Evolutionary conservation across 116 monocot species (phyloP), one percentile per base, ranked within the genome.

Genomic region (Zostera marina): DNA sequence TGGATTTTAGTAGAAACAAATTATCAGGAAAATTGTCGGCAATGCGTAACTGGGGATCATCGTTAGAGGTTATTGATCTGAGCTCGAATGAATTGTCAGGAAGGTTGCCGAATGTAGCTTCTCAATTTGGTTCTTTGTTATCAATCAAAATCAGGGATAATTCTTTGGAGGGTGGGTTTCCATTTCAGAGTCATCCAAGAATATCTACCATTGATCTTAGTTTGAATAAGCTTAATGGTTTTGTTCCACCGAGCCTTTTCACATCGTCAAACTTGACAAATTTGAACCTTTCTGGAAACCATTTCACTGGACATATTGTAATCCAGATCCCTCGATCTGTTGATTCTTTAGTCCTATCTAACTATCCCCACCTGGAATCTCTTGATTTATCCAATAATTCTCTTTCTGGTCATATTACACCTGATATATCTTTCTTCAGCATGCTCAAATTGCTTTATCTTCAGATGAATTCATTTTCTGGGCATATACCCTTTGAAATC

Each of bases 61-160:
- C 62, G 10, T 40, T 96, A 58, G 76, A 80, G 63, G 22, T 56
- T 52, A 62, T 89, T 46, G 89, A 96, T 68, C 60, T 96, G 57
- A 89, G 96, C 54, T 96, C 85, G 64, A 96, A 96, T 66, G 42
- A 47, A 22, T 72, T 96, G 44, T 82, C 76, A 44, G 96, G 96
- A 19, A 59, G 41, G 52, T 72, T 75, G 58, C 83, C 78, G 22
- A 72, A 79, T 69, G 53, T 53, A 43, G 62, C 68, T 12, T 71
- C 76, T 41, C 72, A 70, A 44, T 75, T 83, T 59, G 53, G 17
- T 52, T 75, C 70, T 55, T 57, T 92, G 44, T 67, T 66, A 52
- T 68, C 72, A 9, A 59, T 92, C 40, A 82, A 70, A 53, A 68
- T 92, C 39, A 74, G 63, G 17, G 80, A 92, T 64, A 92, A 85